Evolutionary conservation across 106 monocot species (phyloP).

Genomic region (Phalaenopsis aphrodite): DNA sequence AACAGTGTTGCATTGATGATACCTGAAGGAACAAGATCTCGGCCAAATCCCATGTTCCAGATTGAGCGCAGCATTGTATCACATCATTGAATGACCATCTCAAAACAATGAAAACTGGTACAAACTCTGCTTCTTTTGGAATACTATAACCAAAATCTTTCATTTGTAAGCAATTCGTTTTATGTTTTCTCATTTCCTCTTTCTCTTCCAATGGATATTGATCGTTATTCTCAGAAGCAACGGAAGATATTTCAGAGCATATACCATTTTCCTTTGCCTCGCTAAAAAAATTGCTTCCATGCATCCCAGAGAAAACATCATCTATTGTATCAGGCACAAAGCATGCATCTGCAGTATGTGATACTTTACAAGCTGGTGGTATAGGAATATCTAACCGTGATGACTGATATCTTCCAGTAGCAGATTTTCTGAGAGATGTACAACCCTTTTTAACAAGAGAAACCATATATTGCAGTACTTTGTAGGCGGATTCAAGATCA

Average conservation of each 20-base stretch:
- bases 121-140: constrained; percentile 9
- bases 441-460: constrained; percentile 16
- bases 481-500: constrained; percentile 43
- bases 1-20: constrained; percentile 1
- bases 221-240: constrained; percentile 9
- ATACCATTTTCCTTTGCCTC: neutral
- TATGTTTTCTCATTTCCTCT: constrained; percentile 2
- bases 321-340: neutral
- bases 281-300: neutral
- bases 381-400: constrained; percentile 65
- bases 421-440: constrained; percentile 26
- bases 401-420: constrained; percentile 31
- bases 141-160: neutral
- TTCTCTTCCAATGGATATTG: constrained; percentile 3
- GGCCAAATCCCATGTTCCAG: constrained; percentile 35
- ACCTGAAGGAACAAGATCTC: constrained; percentile 60
- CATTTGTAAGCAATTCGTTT: constrained; percentile 3
- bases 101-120: constrained; percentile 23
- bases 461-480: constrained; percentile 43
- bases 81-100: constrained; percentile 59
- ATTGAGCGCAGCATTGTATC: constrained; percentile 36
- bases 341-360: constrained; percentile 3
- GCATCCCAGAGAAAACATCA: neutral
- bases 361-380: constrained; percentile 22
- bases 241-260: neutral